Evolutionary conservation across 2,329 filamentous ascomycete genomes (phyloP), one percentile per base, ranked within the genome.

Genomic region (Leptosphaerulina australis): DNA sequence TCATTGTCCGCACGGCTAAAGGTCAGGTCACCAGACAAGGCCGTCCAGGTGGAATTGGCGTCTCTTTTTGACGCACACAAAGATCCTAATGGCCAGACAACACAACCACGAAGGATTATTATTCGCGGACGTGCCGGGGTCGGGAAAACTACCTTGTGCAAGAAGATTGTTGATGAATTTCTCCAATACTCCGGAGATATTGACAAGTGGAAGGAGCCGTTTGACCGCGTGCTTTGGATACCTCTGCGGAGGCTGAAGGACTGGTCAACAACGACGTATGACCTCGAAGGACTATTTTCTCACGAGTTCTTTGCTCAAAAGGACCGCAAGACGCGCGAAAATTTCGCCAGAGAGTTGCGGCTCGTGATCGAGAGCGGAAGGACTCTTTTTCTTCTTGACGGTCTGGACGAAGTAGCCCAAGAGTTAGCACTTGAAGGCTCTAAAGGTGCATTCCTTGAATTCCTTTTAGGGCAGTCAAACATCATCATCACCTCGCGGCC

Each of bases 131-230:
- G 39, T 18, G 39, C 39, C 18, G 39, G 39, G 33, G 25, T 44
- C 14, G 39, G 39, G 18, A 44, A 44, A 28, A 44, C 39, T 33
- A 44, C 39, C 26, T 28, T 44, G 17, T 44, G 39, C 25, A 44
- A 44, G 39, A 44, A 44, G 39, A 44, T 44, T 4, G 39, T 33
- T n/a, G 5, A 22, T 33, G 39, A 33, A 28, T 44, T 44, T 44
- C 3, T 18, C 25, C 10, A 14, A n/a, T n/a, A n/a, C n/a, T n/a
- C n/a, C n/a, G n/a, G n/a, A n/a, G n/a, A n/a, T n/a, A n/a, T n/a
- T n/a, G n/a, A n/a, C n/a, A n/a, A 8, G 10, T 28, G 25, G 25
- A 28, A 3, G 3, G n/a, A 28, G 9, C n/a, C n/a, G 9, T 28
- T 28, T 12, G 25, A 28, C 25, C 25, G 25, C 9, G 25, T 28